Evolutionary conservation across 306 rosid genomes (phyloP).

Genomic region (Cucurbita maxima): DNA sequence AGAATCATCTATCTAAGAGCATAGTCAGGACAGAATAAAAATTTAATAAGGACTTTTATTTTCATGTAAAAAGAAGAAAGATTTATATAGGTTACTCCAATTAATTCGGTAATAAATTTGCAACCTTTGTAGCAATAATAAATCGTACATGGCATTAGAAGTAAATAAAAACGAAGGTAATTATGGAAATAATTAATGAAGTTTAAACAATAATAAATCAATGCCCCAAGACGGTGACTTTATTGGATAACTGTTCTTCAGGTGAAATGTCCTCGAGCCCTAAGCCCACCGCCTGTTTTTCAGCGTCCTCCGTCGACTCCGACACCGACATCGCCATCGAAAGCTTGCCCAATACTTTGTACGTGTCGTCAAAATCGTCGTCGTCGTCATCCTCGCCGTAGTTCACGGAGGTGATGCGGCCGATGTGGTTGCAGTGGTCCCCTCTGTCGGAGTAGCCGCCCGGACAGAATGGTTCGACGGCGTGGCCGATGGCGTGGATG

Average conservation of each 20-base stretch:
- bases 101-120: background rate
- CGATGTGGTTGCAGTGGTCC: background rate
- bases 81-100: background rate
- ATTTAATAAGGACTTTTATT: no score
- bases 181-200: background rate
- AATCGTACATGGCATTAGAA: background rate
- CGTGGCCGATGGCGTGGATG: constrained; percentile 8
- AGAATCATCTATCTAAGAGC: no score
- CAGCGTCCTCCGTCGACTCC: background rate
- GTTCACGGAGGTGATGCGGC: background rate
- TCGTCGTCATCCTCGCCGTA: constrained; percentile 12
- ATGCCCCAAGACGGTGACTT: constrained; percentile 25
- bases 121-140: background rate
- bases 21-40: no score
- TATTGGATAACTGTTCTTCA: background rate
- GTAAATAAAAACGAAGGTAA: no score
- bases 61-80: no score
- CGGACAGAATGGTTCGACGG: background rate
- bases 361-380: constrained; percentile 20
- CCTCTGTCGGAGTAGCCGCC: background rate
- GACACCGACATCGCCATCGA: background rate
- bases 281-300: background rate
- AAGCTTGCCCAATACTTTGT: constrained; percentile 9
- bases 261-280: background rate
- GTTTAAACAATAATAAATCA: background rate